Evolutionary conservation across 768 basidiomycete species (phyloP).

Genomic region (Collybia nuda): DNA sequence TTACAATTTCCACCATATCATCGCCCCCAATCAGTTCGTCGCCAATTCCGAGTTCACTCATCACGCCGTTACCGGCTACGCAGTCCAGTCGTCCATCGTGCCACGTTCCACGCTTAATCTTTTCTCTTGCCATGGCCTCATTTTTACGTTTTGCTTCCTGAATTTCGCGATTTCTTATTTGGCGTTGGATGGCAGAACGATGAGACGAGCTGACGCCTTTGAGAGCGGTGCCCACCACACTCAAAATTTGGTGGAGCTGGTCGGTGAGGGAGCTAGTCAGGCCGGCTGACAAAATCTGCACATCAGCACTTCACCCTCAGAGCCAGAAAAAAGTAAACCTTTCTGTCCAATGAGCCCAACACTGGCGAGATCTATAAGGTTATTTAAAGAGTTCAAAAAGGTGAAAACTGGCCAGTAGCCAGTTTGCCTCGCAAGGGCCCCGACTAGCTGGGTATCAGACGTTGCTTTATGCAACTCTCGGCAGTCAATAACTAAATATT

Average conservation of each 20-base stretch:
- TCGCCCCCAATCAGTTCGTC: slow-evolving; percentile 54
- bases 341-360: slow-evolving; percentile 97
- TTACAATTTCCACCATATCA: slow-evolving; percentile 11
- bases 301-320: no score
- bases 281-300: slow-evolving; percentile 54
- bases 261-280: slow-evolving; percentile 76
- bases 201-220: slow-evolving; percentile 58
- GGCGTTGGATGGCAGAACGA: slow-evolving; percentile 38
- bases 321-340: slow-evolving; percentile 36
- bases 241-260: slow-evolving; percentile 83
- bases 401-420: slow-evolving; percentile 91
- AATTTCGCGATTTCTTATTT: slow-evolving; percentile 34
- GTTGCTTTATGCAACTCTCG: slow-evolving; percentile 65
- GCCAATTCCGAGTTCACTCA: slow-evolving; percentile 83
- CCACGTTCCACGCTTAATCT: slow-evolving; percentile 66
- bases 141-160: slow-evolving; percentile 37
- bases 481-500: slow-evolving; percentile 82
- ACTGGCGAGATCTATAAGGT: slow-evolving; percentile 87
- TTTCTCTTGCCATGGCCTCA: slow-evolving; percentile 36
- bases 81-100: slow-evolving; percentile 88
- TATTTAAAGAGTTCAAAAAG: slow-evolving; percentile 77
- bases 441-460: slow-evolving; percentile 69
- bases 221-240: slow-evolving; percentile 73
- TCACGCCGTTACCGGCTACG: slow-evolving; percentile 82
- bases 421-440: slow-evolving; percentile 72